Evolutionary conservation across 2,329 filamentous ascomycete genomes (phyloP), one percentile per base, ranked within the genome.

Genomic region (Tricladium varicosporioides): DNA sequence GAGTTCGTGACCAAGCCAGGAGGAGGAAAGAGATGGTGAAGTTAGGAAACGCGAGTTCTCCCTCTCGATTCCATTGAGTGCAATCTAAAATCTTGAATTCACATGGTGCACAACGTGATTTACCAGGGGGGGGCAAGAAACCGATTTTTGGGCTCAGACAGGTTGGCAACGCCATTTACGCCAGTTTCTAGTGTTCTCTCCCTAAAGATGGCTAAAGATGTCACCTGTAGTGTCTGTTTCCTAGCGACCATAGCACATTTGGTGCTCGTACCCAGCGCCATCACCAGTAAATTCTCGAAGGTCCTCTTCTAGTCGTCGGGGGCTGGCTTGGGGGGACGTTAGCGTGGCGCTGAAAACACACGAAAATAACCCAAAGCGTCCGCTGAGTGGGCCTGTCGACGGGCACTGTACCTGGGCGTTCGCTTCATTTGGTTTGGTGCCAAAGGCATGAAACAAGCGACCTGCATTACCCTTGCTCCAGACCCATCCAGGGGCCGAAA

Each of bases 361-460:
- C 50, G 42, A 52, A 52, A 53, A 53, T 47, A 53, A 36, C 40
- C 50, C 50, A 3, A 46, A 53, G 42, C 19, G 40, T 46, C 11
- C 43, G 14, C 3, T 5, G 43, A 46, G 15, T 22, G n/a, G 14
- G 11, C 13, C 14, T n/a, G 10, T 11, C 18, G 13, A 18, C 22
- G 22, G 42, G 40, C 43, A 11, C 48, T 13, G 48, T 50, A 18
- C 48, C 48, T 50, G 48, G 31, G 48, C 31, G 22, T 47, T 53
- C n/a, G 9, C 50, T 31, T 10, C 11, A 46, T 45, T 15, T 27
- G 51, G 51, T 14, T 16, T 53, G 42, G 51, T 33, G 22, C 5
- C 13, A 45, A 51, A 15, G 18, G 50, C 40, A 16, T 52, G 50
- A 52, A 52, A 52, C 50, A 36, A n/a, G 27, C 48, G 42, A 45